These are phyloP conservation scores for Linnemannia schmuckeri DNA, from an alignment of 192 early-diverging fungal genomes.

Conservation along the genomic window DNA sequence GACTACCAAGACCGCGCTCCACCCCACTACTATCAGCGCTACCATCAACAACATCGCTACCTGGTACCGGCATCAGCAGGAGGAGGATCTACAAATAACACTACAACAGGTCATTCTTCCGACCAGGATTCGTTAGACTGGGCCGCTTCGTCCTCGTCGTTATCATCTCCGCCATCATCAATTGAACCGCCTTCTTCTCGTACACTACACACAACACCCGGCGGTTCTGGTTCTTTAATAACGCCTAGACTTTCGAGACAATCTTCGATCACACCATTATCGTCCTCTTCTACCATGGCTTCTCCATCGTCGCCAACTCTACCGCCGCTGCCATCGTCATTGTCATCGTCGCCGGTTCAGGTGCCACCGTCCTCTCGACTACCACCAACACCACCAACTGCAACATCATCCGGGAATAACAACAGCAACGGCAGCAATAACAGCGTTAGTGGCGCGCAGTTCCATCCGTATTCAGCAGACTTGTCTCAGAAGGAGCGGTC, in stretches of 20 bases:
- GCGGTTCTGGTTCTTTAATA: neutral
- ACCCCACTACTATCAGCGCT: neutral
- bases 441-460: neutral
- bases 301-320: neutral
- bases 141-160: neutral
- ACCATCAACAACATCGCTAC: neutral
- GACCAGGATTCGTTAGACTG: neutral
- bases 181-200: neutral
- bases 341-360: neutral
- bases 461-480: neutral
- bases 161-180: neutral
- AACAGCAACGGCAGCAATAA: neutral
- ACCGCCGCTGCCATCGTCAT: neutral
- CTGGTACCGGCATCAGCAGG: neutral
- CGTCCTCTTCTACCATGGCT: neutral
- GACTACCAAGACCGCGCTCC: neutral
- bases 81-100: neutral
- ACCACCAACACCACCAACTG: neutral
- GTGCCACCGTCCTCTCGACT: neutral
- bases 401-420: neutral
- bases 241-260: neutral
- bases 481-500: constrained; percentile 1
- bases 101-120: neutral
- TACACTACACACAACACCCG: neutral
- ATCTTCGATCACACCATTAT: neutral